Evolutionary conservation across 352 stramenopile species (phyloP), one percentile per base, ranked within the genome.

Genomic region (Phytophthora sojae): DNA sequence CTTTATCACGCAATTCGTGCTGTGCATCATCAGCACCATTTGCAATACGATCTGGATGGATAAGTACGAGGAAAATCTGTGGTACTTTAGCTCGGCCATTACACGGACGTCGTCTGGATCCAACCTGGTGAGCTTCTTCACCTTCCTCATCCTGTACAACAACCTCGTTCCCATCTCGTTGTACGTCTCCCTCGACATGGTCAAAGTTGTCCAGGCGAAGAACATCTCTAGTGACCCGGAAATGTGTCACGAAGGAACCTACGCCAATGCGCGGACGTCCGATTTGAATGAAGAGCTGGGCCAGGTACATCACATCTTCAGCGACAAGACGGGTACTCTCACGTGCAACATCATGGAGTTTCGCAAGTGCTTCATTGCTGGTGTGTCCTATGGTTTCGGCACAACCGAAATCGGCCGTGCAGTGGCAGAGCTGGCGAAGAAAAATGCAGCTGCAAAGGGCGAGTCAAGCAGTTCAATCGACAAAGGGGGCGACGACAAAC

Each of bases 321-420:
- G 88, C 26, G 97, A 99, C 80, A 99, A 99, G 77, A 99, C 98
- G 8, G 98, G 98, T 8, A 99, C 98, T 32, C 84, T 99, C 35
- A 99, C 98, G n/a, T 91, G 95, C 60, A 99, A 99, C 83, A 92
- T 99, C 25, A 99, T 99, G 97, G 88, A 99, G 75, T 98, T 99
- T 60, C 90, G 94, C 45, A 97, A 97, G 57, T 97, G 93, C 63
- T 93, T 90, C 19, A 82, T 98, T 45, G 73, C 78, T 21, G 94
- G 94, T 30, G 47, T 86, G 2, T 90, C 88, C 6, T 98, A 97
- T 61, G 93, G 93, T 32, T 89, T 91, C 30, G 90, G 90, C 2
- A 94, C 88, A 17, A 93, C 85, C 2, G 85, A 94, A 67, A 91
- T 92, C 15, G 88, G 85, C n/a, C 76, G 77, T 37, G 81, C 82